phyloP scores from a whole-genome alignment of 495 filamentous ascomycete species.

The Bryoglossum gracile region DNA sequence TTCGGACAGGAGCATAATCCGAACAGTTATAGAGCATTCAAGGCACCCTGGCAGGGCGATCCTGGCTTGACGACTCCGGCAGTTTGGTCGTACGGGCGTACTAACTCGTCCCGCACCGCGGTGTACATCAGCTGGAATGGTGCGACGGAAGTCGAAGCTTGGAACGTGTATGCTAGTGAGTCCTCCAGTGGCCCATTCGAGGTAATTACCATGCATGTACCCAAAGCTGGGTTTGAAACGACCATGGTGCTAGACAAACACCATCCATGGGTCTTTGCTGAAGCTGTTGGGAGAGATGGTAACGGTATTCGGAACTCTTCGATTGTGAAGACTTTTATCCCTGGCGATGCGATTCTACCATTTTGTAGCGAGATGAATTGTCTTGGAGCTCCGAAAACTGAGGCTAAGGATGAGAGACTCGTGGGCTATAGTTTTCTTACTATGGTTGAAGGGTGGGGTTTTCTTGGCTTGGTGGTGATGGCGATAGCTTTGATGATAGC shows the following conservation, averaged over 20 bases:
- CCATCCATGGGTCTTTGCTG: not conserved
- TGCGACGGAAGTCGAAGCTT: conserved; percentile 29
- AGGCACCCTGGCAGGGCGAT: conserved; percentile 26
- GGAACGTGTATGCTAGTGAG: conserved; percentile 27
- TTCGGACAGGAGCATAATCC: not conserved
- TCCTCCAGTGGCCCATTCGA: conserved; percentile 19
- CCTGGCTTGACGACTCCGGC: conserved; percentile 32
- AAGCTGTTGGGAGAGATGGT: not conserved
- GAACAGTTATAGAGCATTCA: not conserved
- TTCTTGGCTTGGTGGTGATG: no score
- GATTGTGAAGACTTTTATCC: not conserved
- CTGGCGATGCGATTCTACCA: not conserved
- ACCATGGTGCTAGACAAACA: conserved; percentile 1
- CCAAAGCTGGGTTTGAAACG: conserved; percentile 31
- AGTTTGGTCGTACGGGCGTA: conserved; percentile 20
- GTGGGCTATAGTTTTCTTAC: no score
- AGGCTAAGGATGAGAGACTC: no score
- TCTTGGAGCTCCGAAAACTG: no score
- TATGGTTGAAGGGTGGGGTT: no score
- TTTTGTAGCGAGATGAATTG: not conserved
- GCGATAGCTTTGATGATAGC: no score
- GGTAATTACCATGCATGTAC: conserved; percentile 26
- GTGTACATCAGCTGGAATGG: conserved; percentile 36
- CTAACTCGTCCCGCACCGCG: conserved; percentile 2
- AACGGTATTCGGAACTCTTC: not conserved